Conservation (phyloP, 129 eudicot genomes). For the Rutidosis leptorrhynchoides region DNA sequence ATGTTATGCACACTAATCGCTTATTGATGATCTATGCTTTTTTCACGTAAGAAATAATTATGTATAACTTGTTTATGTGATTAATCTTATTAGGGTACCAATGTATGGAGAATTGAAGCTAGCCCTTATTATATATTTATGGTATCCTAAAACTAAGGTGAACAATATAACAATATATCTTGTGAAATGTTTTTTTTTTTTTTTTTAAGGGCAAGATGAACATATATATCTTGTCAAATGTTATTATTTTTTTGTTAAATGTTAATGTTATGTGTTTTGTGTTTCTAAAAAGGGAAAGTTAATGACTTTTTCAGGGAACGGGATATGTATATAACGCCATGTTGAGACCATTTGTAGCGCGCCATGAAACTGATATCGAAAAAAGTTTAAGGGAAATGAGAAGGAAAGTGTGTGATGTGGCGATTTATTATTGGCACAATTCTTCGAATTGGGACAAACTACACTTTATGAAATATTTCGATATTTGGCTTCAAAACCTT, state of each 20-base stretch:
- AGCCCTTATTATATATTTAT: slow-evolving; percentile 80
- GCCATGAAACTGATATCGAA: slow-evolving; percentile 79
- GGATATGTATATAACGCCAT: slow-evolving; percentile 62
- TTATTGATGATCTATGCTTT: background rate
- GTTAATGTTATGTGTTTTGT: too few relatives aligned
- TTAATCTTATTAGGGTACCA: slow-evolving; percentile 80
- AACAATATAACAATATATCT: too few relatives aligned
- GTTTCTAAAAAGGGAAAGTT: slow-evolving; percentile 15
- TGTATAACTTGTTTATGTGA: background rate
- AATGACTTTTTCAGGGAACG: slow-evolving; percentile 57
- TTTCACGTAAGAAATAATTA: slow-evolving; percentile 15
- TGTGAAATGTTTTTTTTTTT: too few relatives aligned
- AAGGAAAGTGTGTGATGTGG: slow-evolving; percentile 74
- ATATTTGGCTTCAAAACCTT: slow-evolving; percentile 47
- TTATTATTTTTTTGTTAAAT: background rate
- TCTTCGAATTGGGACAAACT: slow-evolving; percentile 69
- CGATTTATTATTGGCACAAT: slow-evolving; percentile 81
- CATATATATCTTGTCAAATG: background rate
- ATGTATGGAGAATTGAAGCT: slow-evolving; percentile 87
- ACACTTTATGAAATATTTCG: slow-evolving; percentile 59
- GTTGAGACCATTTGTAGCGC: slow-evolving; percentile 62
- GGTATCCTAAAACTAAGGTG: slow-evolving; percentile 98
- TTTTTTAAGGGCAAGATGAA: too few relatives aligned
- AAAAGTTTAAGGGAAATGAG: slow-evolving; percentile 57
- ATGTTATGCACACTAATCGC: background rate